phyloP scores from a whole-genome alignment of 2,329 filamentous ascomycete genomes.

The Neospermospora avenae region DNA sequence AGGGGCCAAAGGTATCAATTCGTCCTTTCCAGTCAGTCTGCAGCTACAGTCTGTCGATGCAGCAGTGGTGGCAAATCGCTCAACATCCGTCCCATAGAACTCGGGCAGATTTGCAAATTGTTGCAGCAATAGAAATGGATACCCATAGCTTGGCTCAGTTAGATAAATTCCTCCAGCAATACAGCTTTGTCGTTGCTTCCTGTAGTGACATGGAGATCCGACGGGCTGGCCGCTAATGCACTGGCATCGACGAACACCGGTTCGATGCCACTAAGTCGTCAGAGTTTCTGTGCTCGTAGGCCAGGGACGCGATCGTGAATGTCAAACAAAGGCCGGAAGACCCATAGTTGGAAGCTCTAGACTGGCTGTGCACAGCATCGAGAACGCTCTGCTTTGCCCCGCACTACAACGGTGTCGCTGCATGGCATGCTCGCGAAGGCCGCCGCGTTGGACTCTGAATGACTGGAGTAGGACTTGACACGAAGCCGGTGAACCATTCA shows the following conservation, averaged over 20 bases:
- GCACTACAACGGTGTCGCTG: conserved; percentile 32
- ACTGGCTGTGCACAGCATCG: conserved; percentile 23
- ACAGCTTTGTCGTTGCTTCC: not conserved
- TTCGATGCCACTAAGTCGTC: conserved; percentile 31
- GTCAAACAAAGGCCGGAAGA: conserved; percentile 19
- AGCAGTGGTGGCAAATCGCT: conserved; percentile 35
- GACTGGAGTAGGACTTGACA: conserved; percentile 38
- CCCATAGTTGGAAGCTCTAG: conserved; percentile 19
- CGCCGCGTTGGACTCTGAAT: conserved; percentile 31
- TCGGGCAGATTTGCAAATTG: conserved; percentile 27
- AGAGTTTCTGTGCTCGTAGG: conserved; percentile 24
- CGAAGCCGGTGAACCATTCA: conserved; percentile 37
- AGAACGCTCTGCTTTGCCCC: conserved; percentile 27
- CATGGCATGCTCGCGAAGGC: conserved; percentile 26
- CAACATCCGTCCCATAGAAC: conserved; percentile 27
- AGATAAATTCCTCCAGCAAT: not conserved
- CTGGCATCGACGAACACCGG: conserved; percentile 29
- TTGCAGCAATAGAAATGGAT: conserved; percentile 22
- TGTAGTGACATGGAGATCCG: conserved; percentile 28
- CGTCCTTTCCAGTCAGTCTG: conserved; percentile 32
- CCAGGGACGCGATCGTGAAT: conserved; percentile 30
- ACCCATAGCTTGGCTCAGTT: conserved; percentile 17
- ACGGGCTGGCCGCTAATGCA: conserved; percentile 35
- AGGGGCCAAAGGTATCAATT: conserved; percentile 33
- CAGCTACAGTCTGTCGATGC: conserved; percentile 34